Base-by-base conservation (phyloP, 352 stramenopile species). In the Phytophthora chlamydospora region DNA sequence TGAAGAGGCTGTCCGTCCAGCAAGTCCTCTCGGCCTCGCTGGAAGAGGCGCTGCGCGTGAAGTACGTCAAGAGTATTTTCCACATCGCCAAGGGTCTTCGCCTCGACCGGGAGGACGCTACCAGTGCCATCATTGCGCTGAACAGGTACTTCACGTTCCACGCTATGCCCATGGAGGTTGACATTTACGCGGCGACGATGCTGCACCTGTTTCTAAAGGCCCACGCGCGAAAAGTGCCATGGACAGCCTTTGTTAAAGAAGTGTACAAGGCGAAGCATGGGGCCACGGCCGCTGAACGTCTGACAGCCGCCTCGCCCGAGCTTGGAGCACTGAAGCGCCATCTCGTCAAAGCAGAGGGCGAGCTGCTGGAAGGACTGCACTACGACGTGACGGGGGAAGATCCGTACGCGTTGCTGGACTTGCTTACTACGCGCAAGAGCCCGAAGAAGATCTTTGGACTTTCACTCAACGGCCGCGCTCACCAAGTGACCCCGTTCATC, bases 91-190 rank as follows among this genome's bases (percentile, higher is more conserved):
- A 84, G 43, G 66, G 64, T 7, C 68, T 94, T 27, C 75, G 78
- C 27, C 49, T 93, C 4, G 83, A 91, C 21, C 73, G 82, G 10
- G 82, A 88, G 51, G 84, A 93, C 62, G 78, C 75, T 13, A 80
- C 85, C 6, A 93, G 83, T 69, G 77, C 85, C 17, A 82, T 94
- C 21, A 65, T 94, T n/a, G 74, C 84, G 10, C 68, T 96, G 27
- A 85, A 94, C 48, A 75, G 83, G n/a, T 92, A 80, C 42, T 85
- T 90, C 41, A 90, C 83, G 17, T 89, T 92, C 38, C 73, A 88
- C 40, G 61, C 81, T 2, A 93, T 94, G 80, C 68, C 75, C 12
- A 78, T 80, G 48, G 88, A 89, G 31, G 73, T 86, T 17, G 87
- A 94, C 21, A 73, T 84, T 13, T 72, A 88, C 40, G 85, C 80